phyloP scores from a whole-genome alignment of 441 rosid species.

The Francoa sonchifolia region DNA sequence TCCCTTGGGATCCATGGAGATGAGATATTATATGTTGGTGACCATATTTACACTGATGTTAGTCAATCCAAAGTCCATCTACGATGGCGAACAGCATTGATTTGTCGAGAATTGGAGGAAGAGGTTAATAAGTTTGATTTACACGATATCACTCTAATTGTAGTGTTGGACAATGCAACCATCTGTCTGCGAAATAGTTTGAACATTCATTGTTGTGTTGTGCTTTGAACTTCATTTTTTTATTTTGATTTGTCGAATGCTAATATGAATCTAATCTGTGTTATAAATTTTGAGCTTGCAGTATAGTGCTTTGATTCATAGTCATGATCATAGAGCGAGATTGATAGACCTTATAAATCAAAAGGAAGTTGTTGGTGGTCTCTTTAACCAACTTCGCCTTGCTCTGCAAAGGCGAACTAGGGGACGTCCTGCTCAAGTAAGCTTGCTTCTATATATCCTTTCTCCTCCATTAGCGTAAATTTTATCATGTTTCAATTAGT shows the following conservation, averaged over 20 bases:
- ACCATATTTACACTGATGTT: constrained; percentile 94
- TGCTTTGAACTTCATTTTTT: too few relatives aligned
- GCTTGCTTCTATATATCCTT: constrained; percentile 13
- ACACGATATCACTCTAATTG: too few relatives aligned
- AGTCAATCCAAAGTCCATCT: constrained; percentile 87
- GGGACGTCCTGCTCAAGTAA: constrained; percentile 88
- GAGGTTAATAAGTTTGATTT: constrained; percentile 50
- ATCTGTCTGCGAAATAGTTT: neutral
- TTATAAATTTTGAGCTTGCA: constrained; percentile 23
- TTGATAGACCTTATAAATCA: constrained; percentile 79
- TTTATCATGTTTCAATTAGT: too few relatives aligned
- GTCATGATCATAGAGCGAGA: constrained; percentile 52
- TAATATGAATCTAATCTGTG: constrained; percentile 7
- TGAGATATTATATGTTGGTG: constrained; percentile 89
- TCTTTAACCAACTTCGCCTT: constrained; percentile 85
- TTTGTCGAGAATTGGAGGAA: constrained; percentile 90
- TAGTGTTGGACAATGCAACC: too few relatives aligned
- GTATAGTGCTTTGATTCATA: constrained; percentile 69
- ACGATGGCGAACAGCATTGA: constrained; percentile 92
- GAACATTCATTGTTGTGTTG: neutral
- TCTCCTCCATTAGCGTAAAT: constrained; percentile 4
- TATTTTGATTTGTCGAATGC: constrained; percentile 5
- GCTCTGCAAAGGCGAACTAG: constrained; percentile 68
- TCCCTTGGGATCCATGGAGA: constrained; percentile 83
- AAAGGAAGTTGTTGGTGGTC: constrained; percentile 84